A percentile compares a stretch with the other conserved stretches of the same genome.
Conservation (phyloP, 768 basidiomycete species). For the Kwoniella dendrophila region DNA sequence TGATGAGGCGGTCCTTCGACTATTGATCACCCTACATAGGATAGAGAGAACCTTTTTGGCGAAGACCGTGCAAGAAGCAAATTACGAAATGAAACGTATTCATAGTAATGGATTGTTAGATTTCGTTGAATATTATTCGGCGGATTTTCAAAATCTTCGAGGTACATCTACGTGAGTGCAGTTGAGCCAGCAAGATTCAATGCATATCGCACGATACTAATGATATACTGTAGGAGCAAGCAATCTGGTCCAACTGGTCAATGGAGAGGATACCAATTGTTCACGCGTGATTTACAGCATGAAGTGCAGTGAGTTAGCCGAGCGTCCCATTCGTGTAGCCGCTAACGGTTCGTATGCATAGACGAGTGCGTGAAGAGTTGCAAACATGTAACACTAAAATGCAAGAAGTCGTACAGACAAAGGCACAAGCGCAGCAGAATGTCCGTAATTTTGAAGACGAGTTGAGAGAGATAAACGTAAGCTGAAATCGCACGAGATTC, state of each 20-base stretch:
- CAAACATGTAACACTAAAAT: background rate
- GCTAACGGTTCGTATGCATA: background rate
- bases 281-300: conserved; percentile 17
- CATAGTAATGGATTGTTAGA: conserved; percentile 14
- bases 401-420: conserved; percentile 16
- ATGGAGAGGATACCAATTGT: conserved; percentile 25
- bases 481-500: conserved; percentile 41
- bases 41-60: conserved; percentile 78
- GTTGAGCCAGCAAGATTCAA: background rate
- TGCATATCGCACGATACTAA: background rate
- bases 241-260: conserved; percentile 18
- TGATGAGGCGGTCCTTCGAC: conserved; percentile 72
- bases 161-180: conserved; percentile 12
- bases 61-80: conserved; percentile 66
- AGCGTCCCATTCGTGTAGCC: background rate
- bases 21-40: conserved; percentile 71
- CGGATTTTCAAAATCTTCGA: conserved; percentile 19
- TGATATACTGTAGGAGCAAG: conserved; percentile 5
- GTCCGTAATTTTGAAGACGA: conserved; percentile 2
- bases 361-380: conserved; percentile 3
- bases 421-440: conserved; percentile 9
- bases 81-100: conserved; percentile 56
- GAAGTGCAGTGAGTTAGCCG: conserved; percentile 20
- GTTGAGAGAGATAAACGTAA: conserved; percentile 47
- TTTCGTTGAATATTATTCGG: conserved; percentile 26